Percentiles rank a stretch among this genome's conserved stretches.
Conservation (phyloP, 768 basidiomycete species). For the Mycena capillaripes region DNA sequence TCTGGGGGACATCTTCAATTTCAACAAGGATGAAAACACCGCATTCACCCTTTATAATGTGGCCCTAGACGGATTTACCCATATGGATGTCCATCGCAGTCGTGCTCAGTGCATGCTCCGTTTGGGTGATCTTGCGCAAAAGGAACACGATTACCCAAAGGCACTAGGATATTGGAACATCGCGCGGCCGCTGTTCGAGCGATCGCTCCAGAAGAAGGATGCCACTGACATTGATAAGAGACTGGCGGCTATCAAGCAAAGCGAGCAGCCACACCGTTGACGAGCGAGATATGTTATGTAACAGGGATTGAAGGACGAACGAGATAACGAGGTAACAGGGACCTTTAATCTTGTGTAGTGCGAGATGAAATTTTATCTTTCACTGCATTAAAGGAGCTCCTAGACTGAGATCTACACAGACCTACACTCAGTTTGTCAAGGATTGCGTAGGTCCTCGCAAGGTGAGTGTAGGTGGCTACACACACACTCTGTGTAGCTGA, state of each 20-base stretch:
- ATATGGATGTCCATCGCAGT: conserved; percentile 1
- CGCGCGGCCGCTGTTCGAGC: conserved; percentile 2
- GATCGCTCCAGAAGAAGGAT: not conserved
- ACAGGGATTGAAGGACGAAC: too few species aligned
- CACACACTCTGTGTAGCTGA: too few species aligned
- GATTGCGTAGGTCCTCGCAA: too few species aligned
- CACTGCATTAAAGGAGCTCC: too few species aligned
- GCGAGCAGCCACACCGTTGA: not conserved
- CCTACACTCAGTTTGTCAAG: too few species aligned
- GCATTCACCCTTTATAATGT: not conserved
- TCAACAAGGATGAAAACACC: not conserved
- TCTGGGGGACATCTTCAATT: not conserved
- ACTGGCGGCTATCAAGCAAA: not conserved
- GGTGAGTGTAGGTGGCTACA: too few species aligned
- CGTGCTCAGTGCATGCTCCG: not conserved
- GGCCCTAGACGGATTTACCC: not conserved
- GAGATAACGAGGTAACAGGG: too few species aligned
- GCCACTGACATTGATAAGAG: not conserved
- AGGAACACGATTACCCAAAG: not conserved
- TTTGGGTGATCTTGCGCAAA: not conserved
- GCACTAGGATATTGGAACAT: not conserved
- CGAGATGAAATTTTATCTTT: too few species aligned
- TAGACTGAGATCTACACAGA: too few species aligned
- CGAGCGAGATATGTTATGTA: too few species aligned
- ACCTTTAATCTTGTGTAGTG: too few species aligned